Conservation (phyloP, 2,329 filamentous ascomycete genomes). For the Ramularia collo-cygni region DNA sequence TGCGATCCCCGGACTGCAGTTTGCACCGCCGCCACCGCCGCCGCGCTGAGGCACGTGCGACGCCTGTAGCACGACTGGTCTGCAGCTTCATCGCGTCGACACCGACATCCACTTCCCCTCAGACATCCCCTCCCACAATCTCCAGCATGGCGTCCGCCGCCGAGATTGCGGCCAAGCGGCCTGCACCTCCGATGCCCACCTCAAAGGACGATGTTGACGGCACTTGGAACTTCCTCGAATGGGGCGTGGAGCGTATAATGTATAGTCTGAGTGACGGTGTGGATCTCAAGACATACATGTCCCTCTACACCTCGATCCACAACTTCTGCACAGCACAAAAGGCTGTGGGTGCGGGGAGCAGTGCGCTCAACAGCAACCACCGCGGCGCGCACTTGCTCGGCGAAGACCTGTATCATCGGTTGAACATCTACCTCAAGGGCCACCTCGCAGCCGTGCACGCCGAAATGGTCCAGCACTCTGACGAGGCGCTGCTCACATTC, state of each 20-base stretch:
- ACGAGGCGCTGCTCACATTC: slow-evolving; percentile 83
- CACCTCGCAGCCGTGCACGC: slow-evolving; percentile 68
- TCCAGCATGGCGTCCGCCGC: slow-evolving; percentile 24
- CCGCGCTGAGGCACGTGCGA: background rate
- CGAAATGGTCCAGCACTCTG: slow-evolving; percentile 70
- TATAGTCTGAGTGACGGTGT: slow-evolving; percentile 82
- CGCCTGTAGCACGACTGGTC: no score
- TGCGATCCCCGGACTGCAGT: no score
- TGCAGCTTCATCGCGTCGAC: no score
- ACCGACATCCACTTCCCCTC: no score
- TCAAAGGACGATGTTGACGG: slow-evolving; percentile 34
- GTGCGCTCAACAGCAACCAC: slow-evolving; percentile 49
- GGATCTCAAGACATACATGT: slow-evolving; percentile 97
- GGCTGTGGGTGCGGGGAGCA: slow-evolving; percentile 54
- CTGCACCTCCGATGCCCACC: slow-evolving; percentile 28
- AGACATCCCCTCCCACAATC: background rate
- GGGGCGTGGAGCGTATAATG: slow-evolving; percentile 90
- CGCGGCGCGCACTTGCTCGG: slow-evolving; percentile 87
- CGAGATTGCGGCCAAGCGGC: slow-evolving; percentile 9
- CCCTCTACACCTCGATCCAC: slow-evolving; percentile 92
- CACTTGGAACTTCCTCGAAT: slow-evolving; percentile 77
- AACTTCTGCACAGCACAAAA: slow-evolving; percentile 99
- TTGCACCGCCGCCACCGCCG: slow-evolving; percentile 5
- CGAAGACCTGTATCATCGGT: slow-evolving; percentile 89
- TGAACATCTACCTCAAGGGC: slow-evolving; percentile 73